phyloP scores from a whole-genome alignment of 2,329 filamentous ascomycete species.

The Pseudophaeomoniella oleicola region DNA sequence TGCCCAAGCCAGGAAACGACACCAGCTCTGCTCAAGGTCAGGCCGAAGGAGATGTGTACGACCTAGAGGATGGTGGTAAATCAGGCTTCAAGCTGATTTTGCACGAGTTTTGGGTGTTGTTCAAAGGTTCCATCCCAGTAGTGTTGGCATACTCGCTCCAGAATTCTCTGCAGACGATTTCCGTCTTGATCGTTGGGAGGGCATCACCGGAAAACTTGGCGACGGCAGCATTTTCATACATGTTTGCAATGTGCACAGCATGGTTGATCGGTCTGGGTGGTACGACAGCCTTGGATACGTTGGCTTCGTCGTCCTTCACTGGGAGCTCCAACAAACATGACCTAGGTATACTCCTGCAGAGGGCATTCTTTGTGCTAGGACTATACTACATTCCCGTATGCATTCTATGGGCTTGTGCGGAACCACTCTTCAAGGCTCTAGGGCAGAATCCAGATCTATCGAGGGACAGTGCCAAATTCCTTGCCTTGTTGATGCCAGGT shows the following conservation, averaged over 20 bases:
- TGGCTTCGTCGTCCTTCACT: conserved; percentile 72
- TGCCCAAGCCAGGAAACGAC: conserved; percentile 20
- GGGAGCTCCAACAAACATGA: conserved; percentile 65
- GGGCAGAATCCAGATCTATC: conserved; percentile 70
- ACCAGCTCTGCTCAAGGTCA: conserved; percentile 10
- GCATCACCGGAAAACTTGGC: conserved; percentile 67
- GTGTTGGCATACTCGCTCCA: conserved; percentile 76
- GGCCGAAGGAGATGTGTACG: conserved; percentile 21
- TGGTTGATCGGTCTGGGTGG: conserved; percentile 80
- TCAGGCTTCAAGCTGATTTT: conserved; percentile 25
- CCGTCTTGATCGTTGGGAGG: conserved; percentile 67
- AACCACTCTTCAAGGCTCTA: conserved; percentile 56
- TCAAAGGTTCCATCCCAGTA: conserved; percentile 58
- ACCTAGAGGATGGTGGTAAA: conserved; percentile 20
- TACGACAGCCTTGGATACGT: conserved; percentile 71
- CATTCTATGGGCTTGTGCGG: conserved; percentile 59
- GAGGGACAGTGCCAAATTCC: conserved; percentile 55
- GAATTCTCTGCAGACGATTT: conserved; percentile 70
- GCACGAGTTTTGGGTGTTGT: conserved; percentile 51
- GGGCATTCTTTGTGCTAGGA: conserved; percentile 57
- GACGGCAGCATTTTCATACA: conserved; percentile 75
- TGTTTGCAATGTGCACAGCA: conserved; percentile 82
- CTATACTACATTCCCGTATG: conserved; percentile 60
- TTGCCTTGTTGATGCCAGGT: conserved; percentile 61
- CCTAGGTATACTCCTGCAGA: conserved; percentile 63